Percentiles rank a stretch among this genome's conserved stretches.
These are phyloP conservation scores for Leptographium lundbergii DNA, from an alignment of 2,329 filamentous ascomycete species.

Conservation along the genomic window DNA sequence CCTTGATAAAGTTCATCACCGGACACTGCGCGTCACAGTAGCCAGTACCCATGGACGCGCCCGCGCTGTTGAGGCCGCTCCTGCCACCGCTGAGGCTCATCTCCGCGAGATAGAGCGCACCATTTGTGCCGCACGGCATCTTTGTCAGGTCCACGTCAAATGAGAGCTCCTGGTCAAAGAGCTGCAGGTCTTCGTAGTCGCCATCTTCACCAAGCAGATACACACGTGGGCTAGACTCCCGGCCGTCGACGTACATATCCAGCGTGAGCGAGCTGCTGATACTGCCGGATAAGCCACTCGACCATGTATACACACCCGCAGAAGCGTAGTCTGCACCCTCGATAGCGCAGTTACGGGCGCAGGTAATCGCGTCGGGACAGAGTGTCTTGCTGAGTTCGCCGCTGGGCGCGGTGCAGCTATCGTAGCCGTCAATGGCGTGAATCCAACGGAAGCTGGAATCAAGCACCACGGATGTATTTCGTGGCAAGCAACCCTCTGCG, in stretches of 20 bases:
- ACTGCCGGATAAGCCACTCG: not conserved
- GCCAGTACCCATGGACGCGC: constrained; percentile 48
- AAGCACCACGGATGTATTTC: constrained; percentile 36
- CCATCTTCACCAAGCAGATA: constrained; percentile 43
- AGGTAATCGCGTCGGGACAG: constrained; percentile 8
- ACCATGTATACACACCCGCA: constrained; percentile 3
- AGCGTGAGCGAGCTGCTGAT: constrained; percentile 5
- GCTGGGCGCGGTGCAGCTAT: constrained; percentile 1
- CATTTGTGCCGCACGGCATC: constrained; percentile 51
- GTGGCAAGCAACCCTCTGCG: constrained; percentile 30
- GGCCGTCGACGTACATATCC: constrained; percentile 7
- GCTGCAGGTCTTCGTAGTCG: constrained; percentile 43
- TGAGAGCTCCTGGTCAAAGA: constrained; percentile 46
- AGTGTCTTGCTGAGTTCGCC: constrained; percentile 4
- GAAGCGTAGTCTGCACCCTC: constrained; percentile 9
- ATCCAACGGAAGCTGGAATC: constrained; percentile 22
- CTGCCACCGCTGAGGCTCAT: constrained; percentile 46
- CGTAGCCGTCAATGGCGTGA: constrained; percentile 3
- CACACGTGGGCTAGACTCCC: constrained; percentile 26
- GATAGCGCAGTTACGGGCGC: constrained; percentile 9
- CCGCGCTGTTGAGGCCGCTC: constrained; percentile 40
- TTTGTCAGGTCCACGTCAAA: constrained; percentile 51
- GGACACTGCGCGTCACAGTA: constrained; percentile 51
- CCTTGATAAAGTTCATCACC: constrained; percentile 36
- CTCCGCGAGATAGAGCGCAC: constrained; percentile 47